These are phyloP conservation scores for Trametes hirsuta DNA, from an alignment of 1,284 basidiomycete genomes.

Conservation along the genomic window DNA sequence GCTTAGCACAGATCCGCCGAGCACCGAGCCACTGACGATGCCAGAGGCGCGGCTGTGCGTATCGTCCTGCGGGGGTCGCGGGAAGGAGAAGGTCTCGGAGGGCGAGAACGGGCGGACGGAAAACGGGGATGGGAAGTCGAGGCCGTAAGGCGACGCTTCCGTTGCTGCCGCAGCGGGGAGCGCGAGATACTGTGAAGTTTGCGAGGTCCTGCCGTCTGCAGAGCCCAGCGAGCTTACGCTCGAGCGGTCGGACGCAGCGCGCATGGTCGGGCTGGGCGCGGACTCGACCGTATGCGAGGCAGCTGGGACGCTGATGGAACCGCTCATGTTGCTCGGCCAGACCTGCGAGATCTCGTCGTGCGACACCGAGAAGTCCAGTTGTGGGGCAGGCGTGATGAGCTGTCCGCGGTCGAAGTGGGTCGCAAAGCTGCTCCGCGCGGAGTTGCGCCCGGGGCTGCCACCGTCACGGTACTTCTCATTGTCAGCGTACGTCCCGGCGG, in stretches of 20 bases:
- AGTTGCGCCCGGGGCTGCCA: constrained; percentile 17
- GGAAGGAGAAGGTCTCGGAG: constrained; percentile 67
- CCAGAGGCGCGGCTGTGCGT: constrained; percentile 14
- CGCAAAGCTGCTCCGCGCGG: constrained; percentile 49
- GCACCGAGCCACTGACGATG: constrained; percentile 8
- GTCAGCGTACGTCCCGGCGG: constrained; percentile 23
- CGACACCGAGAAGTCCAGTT: constrained; percentile 15
- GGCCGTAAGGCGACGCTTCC: constrained; percentile 28
- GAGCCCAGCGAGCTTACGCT: constrained; percentile 21
- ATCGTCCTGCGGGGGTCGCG: constrained; percentile 51
- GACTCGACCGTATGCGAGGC: constrained; percentile 18
- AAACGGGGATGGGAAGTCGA: constrained; percentile 47
- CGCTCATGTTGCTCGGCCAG: constrained; percentile 26
- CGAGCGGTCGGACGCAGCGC: constrained; percentile 17
- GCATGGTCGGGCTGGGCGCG: constrained; percentile 20
- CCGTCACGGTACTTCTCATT: constrained; percentile 26
- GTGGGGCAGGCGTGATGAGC: constrained; percentile 20
- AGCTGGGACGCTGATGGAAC: constrained; percentile 20
- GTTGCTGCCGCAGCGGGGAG: constrained; percentile 30
- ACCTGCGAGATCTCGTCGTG: constrained; percentile 18
- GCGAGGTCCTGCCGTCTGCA: constrained; percentile 17
- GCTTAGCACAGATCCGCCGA: constrained; percentile 2
- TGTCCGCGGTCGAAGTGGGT: constrained; percentile 45
- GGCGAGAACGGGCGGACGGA: constrained; percentile 66
- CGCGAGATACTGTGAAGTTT: constrained; percentile 43